A percentile compares a stretch with the other conserved stretches of the same genome.
Conservation (phyloP, 805 yeast genomes). For the Metschnikowia gruessii region DNA sequence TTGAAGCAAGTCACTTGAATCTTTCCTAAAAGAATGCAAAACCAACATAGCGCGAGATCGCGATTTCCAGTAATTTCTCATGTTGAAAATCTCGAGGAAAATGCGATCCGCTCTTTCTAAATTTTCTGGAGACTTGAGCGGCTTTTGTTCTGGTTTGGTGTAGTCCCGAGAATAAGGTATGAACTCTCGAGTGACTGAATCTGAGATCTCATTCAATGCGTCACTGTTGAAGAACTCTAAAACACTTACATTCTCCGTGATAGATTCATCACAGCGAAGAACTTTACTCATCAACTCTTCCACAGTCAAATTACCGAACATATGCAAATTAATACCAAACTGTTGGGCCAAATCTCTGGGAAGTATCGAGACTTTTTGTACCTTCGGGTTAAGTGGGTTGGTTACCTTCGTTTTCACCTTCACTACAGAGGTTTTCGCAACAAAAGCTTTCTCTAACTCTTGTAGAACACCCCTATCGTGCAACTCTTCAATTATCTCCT, state of each 20-base stretch:
- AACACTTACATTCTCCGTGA: conserved; percentile 53
- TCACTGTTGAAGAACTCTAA: conserved; percentile 69
- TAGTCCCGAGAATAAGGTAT: conserved; percentile 63
- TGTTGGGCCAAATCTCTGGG: conserved; percentile 79
- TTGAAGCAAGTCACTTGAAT: conserved; percentile 56
- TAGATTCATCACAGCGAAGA: conserved; percentile 55
- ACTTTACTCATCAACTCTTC: conserved; percentile 54
- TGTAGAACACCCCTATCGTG: conserved; percentile 74
- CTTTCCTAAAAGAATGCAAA: conserved; percentile 57
- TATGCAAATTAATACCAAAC: conserved; percentile 73
- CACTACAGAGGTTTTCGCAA: conserved; percentile 61
- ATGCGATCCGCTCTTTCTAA: conserved; percentile 70
- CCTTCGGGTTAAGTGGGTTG: conserved; percentile 4
- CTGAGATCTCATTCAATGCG: conserved; percentile 58
- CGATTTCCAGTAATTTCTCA: conserved; percentile 69
- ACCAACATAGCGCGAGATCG: conserved; percentile 62
- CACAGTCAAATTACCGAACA: conserved; percentile 51
- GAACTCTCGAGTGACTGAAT: conserved; percentile 51
- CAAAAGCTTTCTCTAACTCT: conserved; percentile 84
- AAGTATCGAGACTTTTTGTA: conserved; percentile 61
- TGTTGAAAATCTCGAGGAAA: conserved; percentile 64
- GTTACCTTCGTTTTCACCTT: conserved; percentile 32
- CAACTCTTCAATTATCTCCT: conserved; percentile 57
- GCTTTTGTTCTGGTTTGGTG: conserved; percentile 13
- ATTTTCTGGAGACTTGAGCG: conserved; percentile 26